Conservation (phyloP, 208 protist species). For the Leishmania aethiopica region DNA sequence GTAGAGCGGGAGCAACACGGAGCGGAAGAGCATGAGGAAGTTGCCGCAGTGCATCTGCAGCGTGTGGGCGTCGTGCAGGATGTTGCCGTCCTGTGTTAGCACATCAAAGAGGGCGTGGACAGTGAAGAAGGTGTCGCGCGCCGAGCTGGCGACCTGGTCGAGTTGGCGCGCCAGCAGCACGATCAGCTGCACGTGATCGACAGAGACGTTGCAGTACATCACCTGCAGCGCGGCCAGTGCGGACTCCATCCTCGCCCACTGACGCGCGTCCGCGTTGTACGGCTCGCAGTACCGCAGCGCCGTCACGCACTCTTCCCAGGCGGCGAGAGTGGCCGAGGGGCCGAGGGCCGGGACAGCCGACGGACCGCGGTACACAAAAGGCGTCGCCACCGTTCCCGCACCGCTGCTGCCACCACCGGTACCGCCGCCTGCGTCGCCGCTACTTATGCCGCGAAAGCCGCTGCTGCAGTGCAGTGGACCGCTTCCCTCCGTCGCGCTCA, state of each 20-base stretch:
- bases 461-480: conserved; percentile 18
- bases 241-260: conserved; percentile 46
- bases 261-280: conserved; percentile 32
- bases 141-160: conserved; percentile 45
- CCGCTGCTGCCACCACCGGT: conserved; percentile 6
- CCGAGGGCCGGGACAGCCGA: conserved; percentile 4
- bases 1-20: conserved; percentile 70
- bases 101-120: conserved; percentile 51
- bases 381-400: background rate
- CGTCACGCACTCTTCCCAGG: conserved; percentile 28
- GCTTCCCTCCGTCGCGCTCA: conserved; percentile 2
- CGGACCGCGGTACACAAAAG: conserved; percentile 29
- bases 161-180: conserved; percentile 59
- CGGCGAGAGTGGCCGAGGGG: conserved; percentile 19
- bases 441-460: conserved; percentile 2
- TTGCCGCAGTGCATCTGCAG: conserved; percentile 76
- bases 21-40: conserved; percentile 82
- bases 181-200: conserved; percentile 59
- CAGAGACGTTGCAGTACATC: conserved; percentile 52
- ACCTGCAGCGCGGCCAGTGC: conserved; percentile 61
- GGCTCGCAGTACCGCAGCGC: conserved; percentile 32
- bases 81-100: conserved; percentile 62
- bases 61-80: conserved; percentile 61
- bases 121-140: conserved; percentile 75
- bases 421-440: conserved; percentile 10